Percentiles rank a stretch among this genome's conserved stretches.
Evolutionary conservation across 2,329 filamentous ascomycete species (phyloP).

Genomic region (Gnomoniopsis sp.): DNA sequence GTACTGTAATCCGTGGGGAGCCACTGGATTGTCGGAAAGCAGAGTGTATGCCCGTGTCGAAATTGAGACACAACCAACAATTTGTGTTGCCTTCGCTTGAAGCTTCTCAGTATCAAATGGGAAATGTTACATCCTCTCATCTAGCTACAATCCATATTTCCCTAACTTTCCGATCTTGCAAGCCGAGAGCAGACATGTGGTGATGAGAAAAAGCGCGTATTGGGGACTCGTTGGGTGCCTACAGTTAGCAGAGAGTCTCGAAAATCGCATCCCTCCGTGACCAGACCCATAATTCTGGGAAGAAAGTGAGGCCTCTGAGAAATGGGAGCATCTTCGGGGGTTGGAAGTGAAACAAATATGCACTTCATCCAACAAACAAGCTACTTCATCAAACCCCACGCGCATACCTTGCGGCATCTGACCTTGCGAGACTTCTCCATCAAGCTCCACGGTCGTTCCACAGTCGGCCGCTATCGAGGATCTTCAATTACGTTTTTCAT

Average conservation of each 20-base stretch:
- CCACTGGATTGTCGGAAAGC: too few relatives aligned
- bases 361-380: background rate
- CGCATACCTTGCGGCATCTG: background rate
- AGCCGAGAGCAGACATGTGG: background rate
- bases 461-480: background rate
- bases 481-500: background rate
- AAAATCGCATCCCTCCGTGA: background rate
- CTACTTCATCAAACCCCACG: background rate
- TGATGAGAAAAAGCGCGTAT: background rate
- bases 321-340: background rate
- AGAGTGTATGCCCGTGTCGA: too few relatives aligned
- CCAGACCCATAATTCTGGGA: background rate
- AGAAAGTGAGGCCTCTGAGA: background rate
- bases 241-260: background rate
- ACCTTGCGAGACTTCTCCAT: background rate
- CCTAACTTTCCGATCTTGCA: background rate
- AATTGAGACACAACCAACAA: too few relatives aligned
- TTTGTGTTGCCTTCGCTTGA: background rate
- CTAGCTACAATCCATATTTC: background rate
- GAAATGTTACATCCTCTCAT: background rate
- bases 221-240: background rate
- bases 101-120: background rate
- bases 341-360: background rate
- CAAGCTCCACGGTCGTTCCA: background rate
- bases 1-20: background rate